A percentile compares a stretch with the other conserved stretches of the same genome.
Conservation (phyloP, 2,329 filamentous ascomycete species). For the Venturia nashicola region DNA sequence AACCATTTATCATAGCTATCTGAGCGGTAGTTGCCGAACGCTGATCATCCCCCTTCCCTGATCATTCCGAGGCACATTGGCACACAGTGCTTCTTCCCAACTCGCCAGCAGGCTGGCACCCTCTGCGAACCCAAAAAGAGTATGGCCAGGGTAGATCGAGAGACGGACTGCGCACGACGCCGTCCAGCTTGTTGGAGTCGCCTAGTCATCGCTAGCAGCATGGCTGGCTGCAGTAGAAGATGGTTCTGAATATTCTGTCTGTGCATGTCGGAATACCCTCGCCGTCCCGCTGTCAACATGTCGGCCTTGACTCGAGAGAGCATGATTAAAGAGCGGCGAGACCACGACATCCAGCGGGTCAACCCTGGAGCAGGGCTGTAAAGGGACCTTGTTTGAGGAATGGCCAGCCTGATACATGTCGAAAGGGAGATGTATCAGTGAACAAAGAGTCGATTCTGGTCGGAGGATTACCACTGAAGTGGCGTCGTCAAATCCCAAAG, state of each 20-base stretch:
- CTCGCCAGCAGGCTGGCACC: background rate
- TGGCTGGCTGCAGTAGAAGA: background rate
- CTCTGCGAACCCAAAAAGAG: background rate
- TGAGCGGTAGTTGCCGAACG: background rate
- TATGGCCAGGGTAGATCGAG: background rate
- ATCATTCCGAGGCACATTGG: background rate
- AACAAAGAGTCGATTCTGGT: background rate
- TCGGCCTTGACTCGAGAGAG: background rate
- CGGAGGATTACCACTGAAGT: background rate
- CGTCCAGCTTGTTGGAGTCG: background rate
- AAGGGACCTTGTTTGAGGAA: background rate
- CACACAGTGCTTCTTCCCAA: background rate
- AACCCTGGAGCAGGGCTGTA: background rate
- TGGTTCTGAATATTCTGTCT: background rate
- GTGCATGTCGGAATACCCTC: background rate
- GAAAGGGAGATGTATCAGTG: background rate
- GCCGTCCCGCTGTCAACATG: background rate
- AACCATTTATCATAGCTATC: background rate
- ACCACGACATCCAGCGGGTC: background rate
- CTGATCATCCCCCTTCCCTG: background rate
- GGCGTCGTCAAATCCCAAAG: background rate
- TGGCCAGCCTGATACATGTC: no score
- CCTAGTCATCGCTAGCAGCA: background rate
- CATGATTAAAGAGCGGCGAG: background rate
- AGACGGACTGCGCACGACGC: background rate